Percentiles rank a stretch among this genome's conserved stretches.
Conservation (phyloP, 306 rosid species). For the Astragalus glycyphyllos region DNA sequence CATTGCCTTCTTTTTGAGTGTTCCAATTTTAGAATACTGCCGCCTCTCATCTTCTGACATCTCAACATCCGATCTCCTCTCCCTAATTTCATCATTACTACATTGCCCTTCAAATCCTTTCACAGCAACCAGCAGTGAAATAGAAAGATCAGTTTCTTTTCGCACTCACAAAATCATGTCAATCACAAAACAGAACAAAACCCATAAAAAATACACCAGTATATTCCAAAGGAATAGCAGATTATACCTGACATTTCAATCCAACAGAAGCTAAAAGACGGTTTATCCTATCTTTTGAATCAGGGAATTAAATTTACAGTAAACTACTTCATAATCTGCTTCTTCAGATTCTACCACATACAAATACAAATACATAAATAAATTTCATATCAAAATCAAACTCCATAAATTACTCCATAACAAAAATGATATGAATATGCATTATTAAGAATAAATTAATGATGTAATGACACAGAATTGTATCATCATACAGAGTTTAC, state of each 20-base stretch:
- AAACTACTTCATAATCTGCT: conserved; percentile 27
- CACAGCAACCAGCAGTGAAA: too few relatives aligned
- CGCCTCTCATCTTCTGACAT: conserved; percentile 86
- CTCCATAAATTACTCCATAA: conserved; percentile 29
- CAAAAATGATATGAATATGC: too few relatives aligned
- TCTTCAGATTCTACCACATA: conserved; percentile 8
- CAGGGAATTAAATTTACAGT: conserved; percentile 38
- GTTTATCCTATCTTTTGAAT: conserved; percentile 36
- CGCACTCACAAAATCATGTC: conserved; percentile 9
- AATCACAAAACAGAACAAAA: conserved; percentile 6
- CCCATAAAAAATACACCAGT: conserved; percentile 33
- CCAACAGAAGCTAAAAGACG: conserved; percentile 32
- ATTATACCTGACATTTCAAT: conserved; percentile 69
- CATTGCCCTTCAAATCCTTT: conserved; percentile 72
- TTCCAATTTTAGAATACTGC: conserved; percentile 69
- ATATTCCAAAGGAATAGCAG: background rate
- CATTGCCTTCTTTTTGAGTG: conserved; percentile 89
- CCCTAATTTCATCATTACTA: conserved; percentile 60
- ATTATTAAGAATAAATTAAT: too few relatives aligned
- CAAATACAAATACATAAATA: background rate
- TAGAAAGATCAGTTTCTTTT: too few relatives aligned
- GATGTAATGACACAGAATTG: too few relatives aligned
- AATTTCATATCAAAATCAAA: conserved; percentile 27
- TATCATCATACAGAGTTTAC: too few relatives aligned
- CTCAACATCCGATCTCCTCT: conserved; percentile 61